Evolutionary conservation across 768 basidiomycete genomes (phyloP), one percentile per base, ranked within the genome.

Genomic region (Trametes cubensis): DNA sequence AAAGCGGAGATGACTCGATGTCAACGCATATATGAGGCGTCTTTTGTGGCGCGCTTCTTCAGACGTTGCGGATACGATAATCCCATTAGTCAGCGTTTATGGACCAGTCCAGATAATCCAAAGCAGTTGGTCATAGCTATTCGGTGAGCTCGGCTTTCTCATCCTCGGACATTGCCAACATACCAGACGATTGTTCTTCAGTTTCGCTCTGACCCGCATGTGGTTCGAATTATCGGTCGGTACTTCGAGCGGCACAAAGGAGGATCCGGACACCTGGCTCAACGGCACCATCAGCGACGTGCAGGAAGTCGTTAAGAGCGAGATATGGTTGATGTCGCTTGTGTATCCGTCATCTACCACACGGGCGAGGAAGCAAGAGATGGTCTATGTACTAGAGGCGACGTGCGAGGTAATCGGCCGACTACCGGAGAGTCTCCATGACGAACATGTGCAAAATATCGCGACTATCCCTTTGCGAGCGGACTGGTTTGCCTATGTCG

Each of bases 321-420:
- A 90, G 61, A 76, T 91, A 20, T 92, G 90, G 89, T 74, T 70
- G 20, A 71, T 92, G 41, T 75, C 77, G 20, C 67, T 80, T 13
- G 68, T 58, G 15, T 52, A 61, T 42, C 41, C 21, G 42, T 28
- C 7, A 13, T 61, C 68, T 20, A 25, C 64, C 41, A 70, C 71
- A 10, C 48, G 51, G 0, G 42, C 60, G 1, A 60, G 14, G 70
- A 63, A 20, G 8, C 48, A 47, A 21, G 75, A 80, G 59, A 70
- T 68, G 11, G 80, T 83, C 64, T 85, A 85, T 67, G 84, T 90
- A 26, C 73, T 93, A 1, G 88, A 89, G 62, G 70, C 81, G 21
- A 92, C 90, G 0, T 90, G 90, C 68, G 90, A 92, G 67, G 85
- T 87, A 34, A 80, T 90, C 56, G 89, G 88, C 0, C 75, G 71